Base-by-base conservation (phyloP, 2,329 filamentous ascomycete species). In the Cercospora sp. region DNA sequence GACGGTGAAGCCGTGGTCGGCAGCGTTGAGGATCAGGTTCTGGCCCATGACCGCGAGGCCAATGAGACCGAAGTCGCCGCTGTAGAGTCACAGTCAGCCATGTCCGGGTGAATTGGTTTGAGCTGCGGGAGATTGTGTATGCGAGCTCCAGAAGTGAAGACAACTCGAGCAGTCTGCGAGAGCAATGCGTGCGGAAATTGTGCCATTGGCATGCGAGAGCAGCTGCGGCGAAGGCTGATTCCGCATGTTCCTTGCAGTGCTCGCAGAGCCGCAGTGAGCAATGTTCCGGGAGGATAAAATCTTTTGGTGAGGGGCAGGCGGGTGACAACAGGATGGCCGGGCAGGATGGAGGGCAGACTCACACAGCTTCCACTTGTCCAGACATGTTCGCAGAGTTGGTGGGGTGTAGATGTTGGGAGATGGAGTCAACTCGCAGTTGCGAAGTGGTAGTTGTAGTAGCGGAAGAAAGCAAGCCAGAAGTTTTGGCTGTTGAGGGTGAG, bases 1-100 rank as follows among this genome's bases (percentile, higher is more conserved):
- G 80, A 99, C 92, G 81, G 93, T 98, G 89, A 96, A 98, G 80
- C 94, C 83, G 76, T 85, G 83, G 76, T 85, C 83, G 73, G 83
- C 83, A 74, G 83, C 83, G 78, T 85, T 85, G 76, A 85, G 81
- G 79, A 85, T 85, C 79, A 85, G 77, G 80, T 85, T 85, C 81
- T 85, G 83, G 73, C 83, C 83, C 82, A 84, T 83, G 77, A 80
- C 79, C 69, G 82, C 83, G 74, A 85, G 79, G 78, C 83, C 83
- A 76, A 85, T 85, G 78, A 85, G 82, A 79, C 83, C 83, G 78
- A 84, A 84, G 79, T 85, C 83, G 78, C 83, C 83, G 78, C 78
- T 80, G 61, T 53, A 63, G 67, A 45, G 55, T 49, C 51, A 55
- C 62, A 55, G 71, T 76, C 67, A 76, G 75, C 70, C 37, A 49